Evolutionary conservation across 352 stramenopile genomes (phyloP), one percentile per base, ranked within the genome.

Genomic region (Halophytophthora batemanensis): DNA sequence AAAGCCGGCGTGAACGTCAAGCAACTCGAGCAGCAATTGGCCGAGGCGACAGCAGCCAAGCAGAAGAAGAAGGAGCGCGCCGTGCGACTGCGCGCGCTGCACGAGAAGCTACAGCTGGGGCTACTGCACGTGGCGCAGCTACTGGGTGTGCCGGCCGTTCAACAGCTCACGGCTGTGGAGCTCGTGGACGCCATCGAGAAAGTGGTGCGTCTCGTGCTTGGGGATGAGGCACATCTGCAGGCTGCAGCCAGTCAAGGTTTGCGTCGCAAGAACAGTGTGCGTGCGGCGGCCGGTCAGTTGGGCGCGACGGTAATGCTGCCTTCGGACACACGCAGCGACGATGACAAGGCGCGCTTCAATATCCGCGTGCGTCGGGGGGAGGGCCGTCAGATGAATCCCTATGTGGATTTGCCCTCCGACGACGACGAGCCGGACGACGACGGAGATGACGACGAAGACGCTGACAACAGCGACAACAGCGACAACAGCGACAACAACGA

Each of bases 51-150:
- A 0, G 47, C 52, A 0, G 50, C 75, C 33, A 86, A 77, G 29
- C 74, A 86, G 53, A 78, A 83, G 47, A 90, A 87, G 61, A 88
- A 85, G 31, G 77, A 90, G 53, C 77, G 79, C 23, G 72, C 71
- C 0, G 46, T 62, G 7, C 69, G 81, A 6, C 50, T 88, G 60
- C 77, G 81, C 18, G 51, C 59, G 7, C 69, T 93, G n/a, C 65
- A 72, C 13, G 77, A 91, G 59, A 88, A 84, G 44, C 59, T 93
- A 19, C 75, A 91, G 31, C 60, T 92, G 7, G 83, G 83, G 10
- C 63, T 93, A 29, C 56, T 87, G 14, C 83, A 93, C 51, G 71
- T 93, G n/a, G 78, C 77, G 8, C 78, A 90, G 17, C 72, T 93
- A 15, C 50, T 92, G 18, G 79, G 77, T n/a, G 71, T 88, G 15